phyloP scores from a whole-genome alignment of 2,329 filamentous ascomycete species.

The Epicoccum sorghinum region DNA sequence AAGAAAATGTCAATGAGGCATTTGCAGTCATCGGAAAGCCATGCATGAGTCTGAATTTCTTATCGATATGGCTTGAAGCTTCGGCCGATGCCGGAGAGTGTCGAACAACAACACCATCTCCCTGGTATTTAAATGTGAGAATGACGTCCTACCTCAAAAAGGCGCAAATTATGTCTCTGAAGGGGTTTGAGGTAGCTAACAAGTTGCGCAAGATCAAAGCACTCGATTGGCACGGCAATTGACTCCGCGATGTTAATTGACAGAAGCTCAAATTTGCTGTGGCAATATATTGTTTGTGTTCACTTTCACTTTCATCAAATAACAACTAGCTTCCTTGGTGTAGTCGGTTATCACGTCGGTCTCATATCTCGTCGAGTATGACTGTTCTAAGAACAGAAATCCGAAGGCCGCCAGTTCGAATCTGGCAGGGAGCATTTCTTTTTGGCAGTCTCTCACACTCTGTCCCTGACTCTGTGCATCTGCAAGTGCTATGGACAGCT shows the following conservation, averaged over 20 bases:
- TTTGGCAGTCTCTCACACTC: not conserved
- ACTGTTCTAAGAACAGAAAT: slow-evolving; percentile 30
- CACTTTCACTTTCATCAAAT: not conserved
- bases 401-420: slow-evolving; percentile 40
- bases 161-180: too few relatives aligned
- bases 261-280: too few relatives aligned
- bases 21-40: slow-evolving; percentile 20
- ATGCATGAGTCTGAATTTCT: slow-evolving; percentile 27
- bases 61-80: slow-evolving; percentile 8
- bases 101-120: not conserved
- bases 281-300: not conserved
- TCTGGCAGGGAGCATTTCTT: slow-evolving; percentile 28
- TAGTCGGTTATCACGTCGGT: slow-evolving; percentile 42
- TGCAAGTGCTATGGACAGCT: too few relatives aligned
- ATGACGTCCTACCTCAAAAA: too few relatives aligned
- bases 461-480: too few relatives aligned
- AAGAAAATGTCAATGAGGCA: slow-evolving; percentile 12
- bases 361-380: slow-evolving; percentile 34
- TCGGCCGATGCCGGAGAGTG: slow-evolving; percentile 29
- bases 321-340: slow-evolving; percentile 30
- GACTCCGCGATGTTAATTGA: too few relatives aligned
- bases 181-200: too few relatives aligned
- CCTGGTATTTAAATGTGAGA: too few relatives aligned
- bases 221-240: too few relatives aligned
- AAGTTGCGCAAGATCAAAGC: too few relatives aligned